Conservation (phyloP, 805 yeast species). For the Geotrichum ghanense region DNA sequence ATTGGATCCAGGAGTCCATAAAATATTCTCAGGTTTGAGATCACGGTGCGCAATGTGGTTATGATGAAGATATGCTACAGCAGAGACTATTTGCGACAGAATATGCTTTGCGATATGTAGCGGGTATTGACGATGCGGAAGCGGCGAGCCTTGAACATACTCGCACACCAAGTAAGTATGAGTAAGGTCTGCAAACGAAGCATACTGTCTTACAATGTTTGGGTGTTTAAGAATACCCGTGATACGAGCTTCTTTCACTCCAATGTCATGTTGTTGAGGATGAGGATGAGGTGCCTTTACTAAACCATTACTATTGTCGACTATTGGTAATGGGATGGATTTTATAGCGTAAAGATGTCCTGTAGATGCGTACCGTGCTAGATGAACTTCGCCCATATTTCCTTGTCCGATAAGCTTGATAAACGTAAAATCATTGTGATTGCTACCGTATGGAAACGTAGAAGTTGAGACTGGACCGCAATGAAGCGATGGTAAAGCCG, state of each 20-base stretch:
- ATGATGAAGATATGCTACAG: slow-evolving; percentile 61
- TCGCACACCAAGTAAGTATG: slow-evolving; percentile 96
- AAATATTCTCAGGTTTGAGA: slow-evolving; percentile 74
- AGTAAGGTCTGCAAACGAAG: slow-evolving; percentile 91
- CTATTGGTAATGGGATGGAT: slow-evolving; percentile 50
- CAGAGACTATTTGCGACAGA: slow-evolving; percentile 57
- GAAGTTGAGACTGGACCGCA: too few species aligned
- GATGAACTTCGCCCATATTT: slow-evolving; percentile 95
- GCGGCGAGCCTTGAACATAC: slow-evolving; percentile 92
- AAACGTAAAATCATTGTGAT: slow-evolving; percentile 27
- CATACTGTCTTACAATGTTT: slow-evolving; percentile 80
- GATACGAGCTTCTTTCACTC: slow-evolving; percentile 70
- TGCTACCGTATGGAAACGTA: too few species aligned
- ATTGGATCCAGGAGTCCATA: slow-evolving; percentile 69
- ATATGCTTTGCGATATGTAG: slow-evolving; percentile 45
- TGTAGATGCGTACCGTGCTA: slow-evolving; percentile 76
- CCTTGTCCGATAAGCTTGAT: slow-evolving; percentile 95
- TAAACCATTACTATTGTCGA: neutral
- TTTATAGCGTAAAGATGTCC: slow-evolving; percentile 71
- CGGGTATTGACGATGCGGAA: slow-evolving; percentile 36
- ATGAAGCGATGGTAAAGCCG: too few species aligned
- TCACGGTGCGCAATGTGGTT: slow-evolving; percentile 77
- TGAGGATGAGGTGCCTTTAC: too few species aligned
- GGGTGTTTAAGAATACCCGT: slow-evolving; percentile 88
- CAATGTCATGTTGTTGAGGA: neutral